Evolutionary conservation across 306 rosid species (phyloP).

Genomic region (Castanopsis chinensis): DNA sequence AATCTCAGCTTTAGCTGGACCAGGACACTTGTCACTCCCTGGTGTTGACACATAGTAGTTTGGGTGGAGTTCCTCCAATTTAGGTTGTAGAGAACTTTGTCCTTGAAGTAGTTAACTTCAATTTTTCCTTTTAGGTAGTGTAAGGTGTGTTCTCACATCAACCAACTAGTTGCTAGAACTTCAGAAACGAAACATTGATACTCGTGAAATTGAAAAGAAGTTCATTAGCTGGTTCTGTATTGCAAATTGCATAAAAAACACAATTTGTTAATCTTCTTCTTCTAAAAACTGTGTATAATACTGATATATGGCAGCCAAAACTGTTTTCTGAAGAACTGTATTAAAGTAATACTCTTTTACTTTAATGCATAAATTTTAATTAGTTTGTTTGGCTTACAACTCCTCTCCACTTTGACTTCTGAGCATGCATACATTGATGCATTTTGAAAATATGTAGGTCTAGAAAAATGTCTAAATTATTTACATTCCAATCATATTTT

Average conservation of each 20-base stretch:
- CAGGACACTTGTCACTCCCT: no score
- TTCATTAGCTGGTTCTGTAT: neutral
- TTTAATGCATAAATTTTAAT: neutral
- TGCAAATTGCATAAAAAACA: neutral
- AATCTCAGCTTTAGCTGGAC: no score
- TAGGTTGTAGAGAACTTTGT: no score
- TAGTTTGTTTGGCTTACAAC: neutral
- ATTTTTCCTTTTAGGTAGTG: neutral
- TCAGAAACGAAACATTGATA: neutral
- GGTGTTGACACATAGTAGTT: no score
- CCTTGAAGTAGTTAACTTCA: neutral
- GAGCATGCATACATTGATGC: neutral
- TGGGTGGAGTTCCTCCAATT: no score
- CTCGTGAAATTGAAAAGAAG: neutral
- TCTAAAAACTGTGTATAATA: no score
- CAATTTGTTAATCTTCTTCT: neutral
- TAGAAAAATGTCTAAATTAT: neutral
- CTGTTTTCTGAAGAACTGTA: neutral
- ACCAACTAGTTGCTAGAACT: neutral
- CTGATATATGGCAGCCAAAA: neutral
- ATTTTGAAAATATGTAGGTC: neutral
- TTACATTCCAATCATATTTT: neutral
- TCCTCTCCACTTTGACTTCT: neutral
- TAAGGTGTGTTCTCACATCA: neutral
- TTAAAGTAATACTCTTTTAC: neutral